A percentile compares a stretch with the other conserved stretches of the same genome.
These are phyloP conservation scores for Nicotiana tabacum DNA, from an alignment of 257 asterid genomes.

Conservation along the genomic window DNA sequence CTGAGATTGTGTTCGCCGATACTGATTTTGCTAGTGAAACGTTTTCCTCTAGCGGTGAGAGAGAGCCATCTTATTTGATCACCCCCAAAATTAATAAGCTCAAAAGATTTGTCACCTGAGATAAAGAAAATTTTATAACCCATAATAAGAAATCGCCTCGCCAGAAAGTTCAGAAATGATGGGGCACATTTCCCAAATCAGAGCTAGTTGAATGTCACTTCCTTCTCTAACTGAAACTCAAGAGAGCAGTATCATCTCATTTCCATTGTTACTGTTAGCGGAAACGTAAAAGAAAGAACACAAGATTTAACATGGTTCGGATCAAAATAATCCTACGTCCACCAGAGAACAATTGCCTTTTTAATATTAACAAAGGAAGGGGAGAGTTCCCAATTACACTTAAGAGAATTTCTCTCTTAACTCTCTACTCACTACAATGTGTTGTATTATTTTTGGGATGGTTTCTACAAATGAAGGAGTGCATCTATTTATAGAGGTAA, in stretches of 20 bases:
- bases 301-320: too few relatives aligned
- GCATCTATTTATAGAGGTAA: too few relatives aligned
- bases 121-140: background rate
- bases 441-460: too few relatives aligned
- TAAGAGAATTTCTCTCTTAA: too few relatives aligned
- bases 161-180: background rate
- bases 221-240: background rate
- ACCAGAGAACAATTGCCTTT: too few relatives aligned
- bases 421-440: too few relatives aligned
- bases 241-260: conserved; percentile 34
- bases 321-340: too few relatives aligned
- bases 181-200: background rate
- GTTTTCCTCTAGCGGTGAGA: background rate
- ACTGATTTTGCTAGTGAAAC: background rate
- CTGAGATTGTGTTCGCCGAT: background rate
- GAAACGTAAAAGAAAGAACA: too few relatives aligned
- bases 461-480: too few relatives aligned
- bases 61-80: background rate
- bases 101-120: background rate
- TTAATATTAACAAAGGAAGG: too few relatives aligned
- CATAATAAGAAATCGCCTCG: background rate
- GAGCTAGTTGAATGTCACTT: too few relatives aligned
- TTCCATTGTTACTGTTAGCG: conserved; percentile 11
- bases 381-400: too few relatives aligned
- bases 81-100: background rate